Base-by-base conservation (phyloP, 1,139 yeast species). In the Pichia sp. region DNA sequence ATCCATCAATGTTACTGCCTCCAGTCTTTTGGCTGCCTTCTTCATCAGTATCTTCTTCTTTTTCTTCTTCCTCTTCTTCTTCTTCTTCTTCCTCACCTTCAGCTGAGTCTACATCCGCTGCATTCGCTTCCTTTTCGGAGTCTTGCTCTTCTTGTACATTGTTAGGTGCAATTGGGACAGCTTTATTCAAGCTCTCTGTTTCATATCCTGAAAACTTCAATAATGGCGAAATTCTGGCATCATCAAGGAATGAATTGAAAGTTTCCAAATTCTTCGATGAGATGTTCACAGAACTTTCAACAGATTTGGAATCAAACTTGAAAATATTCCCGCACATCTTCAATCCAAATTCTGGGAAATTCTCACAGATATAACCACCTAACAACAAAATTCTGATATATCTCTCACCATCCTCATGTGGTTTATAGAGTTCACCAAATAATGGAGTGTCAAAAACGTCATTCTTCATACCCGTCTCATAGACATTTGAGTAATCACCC, bases 371-470 rank as follows among this genome's bases (percentile, higher is more conserved):
- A 26, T 35, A 34, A 12, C 27, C 34, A 16, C 36, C 38, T 43
- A 77, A 59, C 15, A 75, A 53, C 5, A 73, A 51, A 12, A 76
- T 66, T 40, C 84, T 59, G 6, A 72, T 58, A 17, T 69, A 65
- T 44, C 83, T 57, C 37, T 67, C 72, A 35, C 49, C 49, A 45
- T 63, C 69, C 37, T 64, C 64, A 11, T 53, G 49, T 12, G 59
- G 48, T 33, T 63, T 63, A 43, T 66, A 67, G 22, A 63, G 60
- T 5, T 77, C 72, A 3, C 88, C 91, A 44, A 82, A 72, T 13
- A 71, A 64, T 8, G 88, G 87, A 33, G 74, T 59, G 56, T 81
- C 88, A 50, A 80, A 73, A 43, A 77, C 65, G 47, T 72, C 69
- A 35, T 71, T 73, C 35, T 59, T 57, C 14, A 80, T 72, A 6